Base-by-base conservation (phyloP, 371 early-diverging fungal genomes). In the Actinomortierella wolfii region DNA sequence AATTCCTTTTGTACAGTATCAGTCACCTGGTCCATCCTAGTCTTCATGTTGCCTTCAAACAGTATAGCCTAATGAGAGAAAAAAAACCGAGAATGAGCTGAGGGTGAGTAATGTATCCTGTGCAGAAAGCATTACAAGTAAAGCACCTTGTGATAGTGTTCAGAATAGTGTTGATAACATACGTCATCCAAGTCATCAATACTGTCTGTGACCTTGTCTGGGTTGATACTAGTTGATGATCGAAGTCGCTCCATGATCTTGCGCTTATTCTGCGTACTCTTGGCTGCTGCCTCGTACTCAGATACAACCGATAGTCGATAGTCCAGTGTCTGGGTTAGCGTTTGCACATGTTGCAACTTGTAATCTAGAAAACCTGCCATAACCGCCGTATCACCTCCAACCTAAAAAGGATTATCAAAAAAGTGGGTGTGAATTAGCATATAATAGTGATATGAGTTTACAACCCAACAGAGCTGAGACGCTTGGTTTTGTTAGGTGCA, bases 191-290 rank as follows among this genome's bases (percentile, higher is more conserved):
- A 51, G 34, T 73, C 73, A 29, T 73, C 73, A 41, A 73, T 73
- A n/a, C 73, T 73, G 55, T 73, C 73, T 17, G 73, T 73, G 56
- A 67, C 73, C 49, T 67, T 73, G 29, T 73, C 73, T 3, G 73
- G 67, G 26, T 66, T 73, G 54, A 73, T 73, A 24, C 52, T 73
- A 14, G 73, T 62, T 8, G 73, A 73, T 3, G 73, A 62, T 26
- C 73, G 56, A 18, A 73, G 54, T 1, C 73, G 59, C 24, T 73
- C 73, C 73, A 73, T 73, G 8, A 57, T 73, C 51, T 59, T 73
- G 11, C 73, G 63, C 44, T 73, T 73, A 20, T 63, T 63, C 54
- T 73, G 63, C 25, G 73, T 73, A 49, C 59, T 54, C 54, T 66
- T 66, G 53, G 62, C 61, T 2, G 73, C 59, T 23, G 60, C 59